Base-by-base conservation (phyloP, 108 stramenopile species). In the Cyclostephanos tholiformis region DNA sequence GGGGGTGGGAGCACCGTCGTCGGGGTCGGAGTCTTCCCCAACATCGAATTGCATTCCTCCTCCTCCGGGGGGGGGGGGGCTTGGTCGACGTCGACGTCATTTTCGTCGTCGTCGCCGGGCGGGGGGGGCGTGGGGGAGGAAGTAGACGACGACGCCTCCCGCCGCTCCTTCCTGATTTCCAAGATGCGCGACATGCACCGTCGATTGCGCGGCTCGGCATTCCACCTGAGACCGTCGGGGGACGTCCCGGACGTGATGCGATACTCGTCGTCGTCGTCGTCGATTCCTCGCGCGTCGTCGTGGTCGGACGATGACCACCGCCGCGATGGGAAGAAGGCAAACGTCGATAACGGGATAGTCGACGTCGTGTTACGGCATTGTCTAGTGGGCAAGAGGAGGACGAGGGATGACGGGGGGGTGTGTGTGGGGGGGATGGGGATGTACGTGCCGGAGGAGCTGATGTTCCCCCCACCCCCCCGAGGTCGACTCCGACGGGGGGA, bases 121-220 rank as follows among this genome's bases (percentile, higher is more conserved):
- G 44, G 44, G 0, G 44, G 44, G 0, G 44, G 13, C 0, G 44
- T 0, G 44, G 44, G 3, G 44, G 41, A 3, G 41, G 9, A 3
- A 7, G 41, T 7, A 10, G 41, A 14, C 2, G 44, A 12, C 41
- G 41, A 12, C 41, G 41, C 12, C 7, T 12, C 12, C 7, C 36
- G 4, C 36, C 36, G 41, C 41, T 12, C 16, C 13, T 46, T 46
- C 44, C 44, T 88, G 29, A 82, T 88, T 38, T 71, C 75, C 48
- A 88, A 88, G 71, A 70, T 74, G 29, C 80, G 88, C 12, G 85
- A 88, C 46, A 79, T 86, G 20, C 72, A 82, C n/a, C 79, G 84
- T 52, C 83, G 85, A 6, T 63, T 88, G 36, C 83, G 82, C 22
- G 72, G 61, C 30, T 84, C 85, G 46, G 62, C 84, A 23, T 80